Conservation (phyloP, 1,284 basidiomycete species). For the Trichosporon ovoides region DNA sequence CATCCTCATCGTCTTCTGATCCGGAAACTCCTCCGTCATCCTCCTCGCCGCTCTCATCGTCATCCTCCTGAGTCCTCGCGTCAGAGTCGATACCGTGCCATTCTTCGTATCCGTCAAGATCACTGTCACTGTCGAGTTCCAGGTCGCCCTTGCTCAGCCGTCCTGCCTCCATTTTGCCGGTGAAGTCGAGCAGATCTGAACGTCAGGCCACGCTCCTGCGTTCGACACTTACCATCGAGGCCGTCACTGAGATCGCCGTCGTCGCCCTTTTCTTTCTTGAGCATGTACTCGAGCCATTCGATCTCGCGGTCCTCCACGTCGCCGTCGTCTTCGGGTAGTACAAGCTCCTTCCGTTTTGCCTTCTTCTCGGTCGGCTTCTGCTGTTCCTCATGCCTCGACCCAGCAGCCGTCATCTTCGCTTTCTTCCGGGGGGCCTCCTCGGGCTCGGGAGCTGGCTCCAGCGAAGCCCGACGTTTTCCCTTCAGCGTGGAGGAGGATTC, state of each 20-base stretch:
- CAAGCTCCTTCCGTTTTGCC: slow-evolving; percentile 32
- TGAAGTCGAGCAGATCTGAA: slow-evolving; percentile 54
- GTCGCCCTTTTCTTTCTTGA: slow-evolving; percentile 53
- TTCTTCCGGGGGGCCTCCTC: slow-evolving; percentile 38
- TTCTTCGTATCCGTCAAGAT: slow-evolving; percentile 16
- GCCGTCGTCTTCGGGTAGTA: slow-evolving; percentile 26
- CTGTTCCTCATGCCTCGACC: slow-evolving; percentile 20
- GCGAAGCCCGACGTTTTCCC: slow-evolving; percentile 13
- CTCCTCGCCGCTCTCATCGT: slow-evolving; percentile 4
- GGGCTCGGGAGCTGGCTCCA: slow-evolving; percentile 10
- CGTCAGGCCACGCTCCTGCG: slow-evolving; percentile 21
- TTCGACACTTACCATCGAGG: slow-evolving; percentile 57
- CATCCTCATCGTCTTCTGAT: slow-evolving; percentile 13
- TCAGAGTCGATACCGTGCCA: slow-evolving; percentile 3
- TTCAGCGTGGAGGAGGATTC: slow-evolving; percentile 4
- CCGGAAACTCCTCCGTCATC: slow-evolving; percentile 4
- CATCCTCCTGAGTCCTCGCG: slow-evolving; percentile 7
- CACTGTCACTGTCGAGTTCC: slow-evolving; percentile 7
- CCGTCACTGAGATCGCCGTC: slow-evolving; percentile 51
- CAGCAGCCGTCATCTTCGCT: neutral
- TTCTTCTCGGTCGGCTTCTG: slow-evolving; percentile 26
- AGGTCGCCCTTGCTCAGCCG: slow-evolving; percentile 8
- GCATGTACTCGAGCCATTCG: slow-evolving; percentile 65
- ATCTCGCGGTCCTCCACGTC: slow-evolving; percentile 71
- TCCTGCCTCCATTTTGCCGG: slow-evolving; percentile 40